Evolutionary conservation across 441 rosid species (phyloP), one percentile per base, ranked within the genome.

Genomic region (Brassica balearica): DNA sequence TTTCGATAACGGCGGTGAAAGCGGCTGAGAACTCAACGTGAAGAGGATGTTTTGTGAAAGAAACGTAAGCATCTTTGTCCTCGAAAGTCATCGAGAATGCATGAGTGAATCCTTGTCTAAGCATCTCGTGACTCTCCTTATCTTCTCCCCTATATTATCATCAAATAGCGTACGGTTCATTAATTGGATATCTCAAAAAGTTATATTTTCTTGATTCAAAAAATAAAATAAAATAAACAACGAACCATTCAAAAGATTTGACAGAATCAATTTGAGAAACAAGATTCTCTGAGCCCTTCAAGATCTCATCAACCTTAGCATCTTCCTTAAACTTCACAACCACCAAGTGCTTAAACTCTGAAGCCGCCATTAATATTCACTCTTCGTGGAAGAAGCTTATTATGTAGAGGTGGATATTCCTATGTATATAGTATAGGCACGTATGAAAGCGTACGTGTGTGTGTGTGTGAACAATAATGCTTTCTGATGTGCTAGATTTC

Each of bases 41-140:
- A 68, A 74, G 88, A 15, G 97, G 93, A 76, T 92, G 97, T 75
- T 74, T 71, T 8, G 81, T 83, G 65, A 90, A 92, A 38, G 97
- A 82, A 29, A 72, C 74, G 80, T 84, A 87, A 71, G 86, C 97
- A 82, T 92, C 96, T 76, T 91, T 92, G 32, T 81, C 86, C 65
- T 84, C 85, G 77, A 95, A 92, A 53, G 91, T 89, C 96, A 92
- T 89, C n/a, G 87, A 34, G 84, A 95, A 86, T 70, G 87, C 90
- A 76, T 95, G 99, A 20, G 94, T 89, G 38, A 86, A 92, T 17
- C 98, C 98, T 86, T 95, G 97, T 67, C 88, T 87, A 11, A 95
- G 91, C 94, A 89, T 88, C 83, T 92, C 99, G 12, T 70, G 87
- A 56, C 97, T 84, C 76, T 95, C 96, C 12, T 78, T 71, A 79